Base-by-base conservation (phyloP, 257 asterid genomes). In the Ilex asprella region DNA sequence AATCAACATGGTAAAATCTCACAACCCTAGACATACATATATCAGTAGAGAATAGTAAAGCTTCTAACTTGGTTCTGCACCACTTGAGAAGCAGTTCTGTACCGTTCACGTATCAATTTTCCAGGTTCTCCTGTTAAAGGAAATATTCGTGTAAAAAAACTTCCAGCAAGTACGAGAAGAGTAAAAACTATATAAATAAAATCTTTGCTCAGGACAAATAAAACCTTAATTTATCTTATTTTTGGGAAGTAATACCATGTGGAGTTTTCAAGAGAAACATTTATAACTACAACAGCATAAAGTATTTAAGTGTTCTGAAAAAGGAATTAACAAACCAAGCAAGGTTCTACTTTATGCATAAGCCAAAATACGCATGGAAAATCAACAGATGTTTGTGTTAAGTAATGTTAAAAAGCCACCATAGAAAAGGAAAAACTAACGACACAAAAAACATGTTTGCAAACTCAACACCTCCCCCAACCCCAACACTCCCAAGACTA, bases 21-120 rank as follows among this genome's bases (percentile, higher is more conserved):
- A 66, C 39, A 60, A 73, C 64, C 73, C 77, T 63, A 73, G 72
- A 65, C 73, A 78, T 73, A 70, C 84, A 80, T 73, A 65, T 76
- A 76, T 79, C 82, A 75, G 75, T 60, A 79, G 56, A 82, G 81
- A 82, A 85, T 67, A 77, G 73, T 78, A 71, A 75, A 78, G 94
- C 83, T 74, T 83, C 96, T 91, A 84, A 88, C 96, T 84, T 91
- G 98, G 83, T 86, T 91, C 79, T 91, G 94, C 73, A 88, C 91
- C 85, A 91, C 96, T 88, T 81, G 95, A 71, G 98, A 91, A 84
- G 98, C 98, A 76, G 98, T 76, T 77, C 98, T 81, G 88, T 91
- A 91, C 58, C 98, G 96, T 59, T 91, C 92, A 52, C 94, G 96
- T 64, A 91, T 91, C 84, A 91, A 67, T 83, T 73, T 88, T 73